Base-by-base conservation (phyloP, 2,329 filamentous ascomycete genomes). In the Calonectria leucothoes region DNA sequence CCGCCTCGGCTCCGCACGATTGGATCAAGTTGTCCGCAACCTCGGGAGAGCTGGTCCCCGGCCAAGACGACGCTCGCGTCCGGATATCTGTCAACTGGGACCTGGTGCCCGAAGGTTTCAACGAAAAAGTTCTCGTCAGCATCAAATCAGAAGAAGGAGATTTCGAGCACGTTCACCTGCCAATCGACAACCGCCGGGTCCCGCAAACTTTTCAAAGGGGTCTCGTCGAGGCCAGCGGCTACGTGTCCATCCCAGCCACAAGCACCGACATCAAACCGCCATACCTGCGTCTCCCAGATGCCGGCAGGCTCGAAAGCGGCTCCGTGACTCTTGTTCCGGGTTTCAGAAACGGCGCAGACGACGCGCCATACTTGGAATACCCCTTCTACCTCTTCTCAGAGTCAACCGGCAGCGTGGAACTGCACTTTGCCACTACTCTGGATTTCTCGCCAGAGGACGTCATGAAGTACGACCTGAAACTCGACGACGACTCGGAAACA, bases 191-290 rank as follows among this genome's bases (percentile, higher is more conserved):
- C n/a, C 87, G 87, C 15, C 80, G 80, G 1, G 81, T 89, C 0
- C 88, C 90, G 0, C 78, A 82, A 1, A 84, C 83, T 35, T 93
- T 92, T 82, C n/a, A 14, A 8, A 75, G 82, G 25, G 91, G 91
- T 6, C 93, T 92, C 74, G 87, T 93, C 45, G 92, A 94, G 81
- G 88, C 88, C 0, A 89, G 92, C 74, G 83, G 85, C 25, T 85
- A 87, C 64, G 83, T 91, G 17, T 78, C 76, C 0, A 79, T 79
- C 6, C 75, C 76, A 0, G 77, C 77, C 1, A 76, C 71, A 0
- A 39, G 39, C 0, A 29, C 70, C 6, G 15, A 20, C 0, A 11
- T 67, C 1, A n/a, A 48, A 5, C 1, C 29, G 1, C 55, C 66
- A 0, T 84, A 80, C 3, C 1, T 65, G 0, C 3, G 55, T 1